Conservation (phyloP, 371 early-diverging fungal genomes). For the Haplosporangium sp. region DNA sequence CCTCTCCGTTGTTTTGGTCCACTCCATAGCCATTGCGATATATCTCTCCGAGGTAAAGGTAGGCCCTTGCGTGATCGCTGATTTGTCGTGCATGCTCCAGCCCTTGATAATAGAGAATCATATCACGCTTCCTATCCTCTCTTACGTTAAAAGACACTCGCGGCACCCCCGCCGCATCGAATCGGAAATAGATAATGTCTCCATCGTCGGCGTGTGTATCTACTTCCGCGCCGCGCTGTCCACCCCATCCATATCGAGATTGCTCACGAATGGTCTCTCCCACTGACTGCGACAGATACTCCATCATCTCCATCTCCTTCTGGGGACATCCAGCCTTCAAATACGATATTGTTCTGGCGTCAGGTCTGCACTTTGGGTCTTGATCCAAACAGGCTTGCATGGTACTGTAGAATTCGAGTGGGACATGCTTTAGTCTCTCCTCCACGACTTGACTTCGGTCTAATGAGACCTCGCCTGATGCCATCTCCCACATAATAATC, state of each 20-base stretch:
- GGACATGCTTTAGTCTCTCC: constrained; percentile 7
- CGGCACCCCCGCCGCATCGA: neutral
- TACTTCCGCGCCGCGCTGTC: too few species aligned
- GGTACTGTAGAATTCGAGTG: neutral
- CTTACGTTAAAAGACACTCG: too few species aligned
- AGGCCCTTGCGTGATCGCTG: neutral
- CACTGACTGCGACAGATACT: too few species aligned
- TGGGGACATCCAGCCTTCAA: constrained; percentile 1
- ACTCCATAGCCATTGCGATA: constrained; percentile 9
- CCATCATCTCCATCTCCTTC: neutral
- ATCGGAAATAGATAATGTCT: too few species aligned
- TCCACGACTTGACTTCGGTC: neutral
- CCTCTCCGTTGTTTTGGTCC: constrained; percentile 8
- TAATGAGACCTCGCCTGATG: neutral
- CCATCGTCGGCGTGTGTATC: constrained; percentile 3
- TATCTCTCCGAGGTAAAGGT: neutral
- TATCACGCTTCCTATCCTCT: too few species aligned
- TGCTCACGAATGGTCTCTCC: neutral
- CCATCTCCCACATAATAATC: constrained; percentile 24
- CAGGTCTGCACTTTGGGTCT: constrained; percentile 10
- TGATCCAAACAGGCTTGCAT: constrained; percentile 9
- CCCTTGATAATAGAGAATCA: constrained; percentile 6
- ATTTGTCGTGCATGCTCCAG: constrained; percentile 8
- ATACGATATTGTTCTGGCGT: neutral
- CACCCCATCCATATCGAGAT: neutral